These are phyloP conservation scores for Neurospora sp. DNA, from an alignment of 495 filamentous ascomycete genomes.

Conservation along the genomic window DNA sequence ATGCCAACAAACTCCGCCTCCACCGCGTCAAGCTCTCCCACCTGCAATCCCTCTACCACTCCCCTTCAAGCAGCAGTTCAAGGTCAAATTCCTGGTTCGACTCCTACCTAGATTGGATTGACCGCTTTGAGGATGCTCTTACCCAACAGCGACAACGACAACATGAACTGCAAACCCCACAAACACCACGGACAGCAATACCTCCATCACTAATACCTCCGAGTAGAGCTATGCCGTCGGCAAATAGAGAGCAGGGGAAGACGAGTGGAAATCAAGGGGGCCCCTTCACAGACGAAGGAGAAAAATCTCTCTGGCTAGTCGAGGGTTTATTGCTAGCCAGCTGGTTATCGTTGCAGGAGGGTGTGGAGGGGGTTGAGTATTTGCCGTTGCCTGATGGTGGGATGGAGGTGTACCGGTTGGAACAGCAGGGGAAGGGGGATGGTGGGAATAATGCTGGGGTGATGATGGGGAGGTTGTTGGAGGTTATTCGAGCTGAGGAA, in stretches of 20 bases:
- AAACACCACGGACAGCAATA: neutral
- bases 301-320: slow-evolving; percentile 6
- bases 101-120: slow-evolving; percentile 7
- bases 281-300: slow-evolving; percentile 6
- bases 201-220: neutral
- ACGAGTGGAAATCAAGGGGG: neutral
- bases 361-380: slow-evolving; percentile 11
- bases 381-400: neutral
- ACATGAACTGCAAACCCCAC: neutral
- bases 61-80: neutral
- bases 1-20: neutral
- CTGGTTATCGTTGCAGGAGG: slow-evolving; percentile 8
- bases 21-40: neutral
- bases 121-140: neutral
- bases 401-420: slow-evolving; percentile 1
- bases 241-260: too few species aligned
- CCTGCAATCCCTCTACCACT: neutral
- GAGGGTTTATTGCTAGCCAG: slow-evolving; percentile 4
- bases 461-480: slow-evolving; percentile 10
- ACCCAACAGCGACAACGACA: neutral
- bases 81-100: slow-evolving; percentile 4
- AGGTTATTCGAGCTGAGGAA: neutral
- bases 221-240: neutral
- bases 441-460: neutral
- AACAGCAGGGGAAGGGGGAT: neutral